A percentile compares a stretch with the other conserved stretches of the same genome.
phyloP scores from a whole-genome alignment of 208 protist genomes.

The Phytomonas francai region DNA sequence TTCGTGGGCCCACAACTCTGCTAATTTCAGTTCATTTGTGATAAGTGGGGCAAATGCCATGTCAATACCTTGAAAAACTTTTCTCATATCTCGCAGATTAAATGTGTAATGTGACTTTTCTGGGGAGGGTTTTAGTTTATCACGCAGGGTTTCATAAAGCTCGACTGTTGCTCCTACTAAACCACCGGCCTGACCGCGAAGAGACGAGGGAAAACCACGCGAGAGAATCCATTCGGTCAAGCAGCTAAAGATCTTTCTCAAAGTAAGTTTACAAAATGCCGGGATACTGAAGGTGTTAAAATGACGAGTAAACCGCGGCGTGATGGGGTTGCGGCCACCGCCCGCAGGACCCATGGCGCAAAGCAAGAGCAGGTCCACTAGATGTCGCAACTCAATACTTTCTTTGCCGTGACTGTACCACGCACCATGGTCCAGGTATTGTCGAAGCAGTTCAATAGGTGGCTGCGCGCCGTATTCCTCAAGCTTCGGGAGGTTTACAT shows the following conservation, averaged over 20 bases:
- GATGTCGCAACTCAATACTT: slow-evolving; percentile 77
- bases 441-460: slow-evolving; percentile 94
- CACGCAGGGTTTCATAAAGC: slow-evolving; percentile 88
- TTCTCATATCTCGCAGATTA: slow-evolving; percentile 96
- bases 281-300: slow-evolving; percentile 92
- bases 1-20: slow-evolving; percentile 93
- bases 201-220: slow-evolving; percentile 45
- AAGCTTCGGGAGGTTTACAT: slow-evolving; percentile 93
- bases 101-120: slow-evolving; percentile 98
- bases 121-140: slow-evolving; percentile 94
- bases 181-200: slow-evolving; percentile 34
- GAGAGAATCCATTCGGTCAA: slow-evolving; percentile 91
- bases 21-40: slow-evolving; percentile 54
- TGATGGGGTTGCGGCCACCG: slow-evolving; percentile 92
- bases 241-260: slow-evolving; percentile 90
- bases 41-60: slow-evolving; percentile 68
- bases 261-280: slow-evolving; percentile 83
- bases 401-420: slow-evolving; percentile 95
- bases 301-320: slow-evolving; percentile 91
- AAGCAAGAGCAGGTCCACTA: slow-evolving; percentile 89
- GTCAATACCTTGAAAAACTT: slow-evolving; percentile 91
- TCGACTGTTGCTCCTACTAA: slow-evolving; percentile 90
- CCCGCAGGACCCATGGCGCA: slow-evolving; percentile 94
- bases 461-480: slow-evolving; percentile 96
- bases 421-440: slow-evolving; percentile 94